These are phyloP conservation scores for Tuber microsphaerosporum DNA, from an alignment of 495 filamentous ascomycete species.

Conservation along the genomic window DNA sequence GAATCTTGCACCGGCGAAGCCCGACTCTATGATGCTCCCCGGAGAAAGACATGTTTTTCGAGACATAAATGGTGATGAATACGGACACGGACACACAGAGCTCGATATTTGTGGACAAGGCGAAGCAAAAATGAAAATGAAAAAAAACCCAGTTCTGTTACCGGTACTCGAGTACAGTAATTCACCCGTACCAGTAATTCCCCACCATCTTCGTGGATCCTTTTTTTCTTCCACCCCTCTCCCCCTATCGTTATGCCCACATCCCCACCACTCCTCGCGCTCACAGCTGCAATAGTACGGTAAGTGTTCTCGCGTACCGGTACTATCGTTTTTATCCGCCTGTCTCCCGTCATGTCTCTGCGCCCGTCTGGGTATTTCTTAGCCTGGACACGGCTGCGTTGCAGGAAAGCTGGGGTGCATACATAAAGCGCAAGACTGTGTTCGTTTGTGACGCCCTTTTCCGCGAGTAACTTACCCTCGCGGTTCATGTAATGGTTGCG, in stretches of 20 bases:
- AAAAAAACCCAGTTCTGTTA: background rate
- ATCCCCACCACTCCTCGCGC: background rate
- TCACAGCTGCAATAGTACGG: background rate
- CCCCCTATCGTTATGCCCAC: background rate
- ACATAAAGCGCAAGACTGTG: background rate
- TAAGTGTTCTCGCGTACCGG: background rate
- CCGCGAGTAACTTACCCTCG: background rate
- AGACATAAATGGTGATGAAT: background rate
- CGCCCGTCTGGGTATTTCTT: constrained; percentile 25
- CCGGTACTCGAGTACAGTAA: too few relatives aligned
- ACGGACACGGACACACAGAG: background rate
- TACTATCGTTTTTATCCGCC: background rate
- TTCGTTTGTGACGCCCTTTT: constrained; percentile 8
- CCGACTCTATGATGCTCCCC: background rate
- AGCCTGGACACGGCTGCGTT: constrained; percentile 28
- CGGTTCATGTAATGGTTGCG: background rate
- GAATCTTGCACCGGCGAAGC: background rate
- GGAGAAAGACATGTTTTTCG: constrained; percentile 3
- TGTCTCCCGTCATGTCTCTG: constrained; percentile 22
- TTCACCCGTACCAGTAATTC: background rate
- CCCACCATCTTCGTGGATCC: background rate
- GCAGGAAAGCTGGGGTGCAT: constrained; percentile 38
- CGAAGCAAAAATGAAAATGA: background rate
- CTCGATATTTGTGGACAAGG: constrained; percentile 4
- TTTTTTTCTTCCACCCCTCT: background rate